Conservation (phyloP, 352 stramenopile species). For the Phytophthora palmivora region DNA sequence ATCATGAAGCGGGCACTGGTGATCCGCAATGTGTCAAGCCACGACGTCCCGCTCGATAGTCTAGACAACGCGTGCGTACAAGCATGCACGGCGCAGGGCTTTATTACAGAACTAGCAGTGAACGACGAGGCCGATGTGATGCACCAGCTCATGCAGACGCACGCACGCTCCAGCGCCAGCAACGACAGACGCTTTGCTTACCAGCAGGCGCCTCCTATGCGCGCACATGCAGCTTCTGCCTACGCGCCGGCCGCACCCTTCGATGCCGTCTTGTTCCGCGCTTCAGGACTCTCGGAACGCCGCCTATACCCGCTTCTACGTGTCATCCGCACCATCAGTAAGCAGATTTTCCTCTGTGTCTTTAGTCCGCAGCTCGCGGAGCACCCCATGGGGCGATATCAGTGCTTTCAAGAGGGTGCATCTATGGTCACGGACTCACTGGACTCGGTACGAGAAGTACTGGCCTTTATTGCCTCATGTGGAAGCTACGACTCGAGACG, state of each 20-base stretch:
- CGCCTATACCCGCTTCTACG: constrained; percentile 65
- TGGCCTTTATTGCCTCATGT: constrained; percentile 72
- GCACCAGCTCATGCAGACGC: constrained; percentile 65
- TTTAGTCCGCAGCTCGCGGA: constrained; percentile 82
- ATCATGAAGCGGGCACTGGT: constrained; percentile 85
- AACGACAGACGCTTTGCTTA: constrained; percentile 23
- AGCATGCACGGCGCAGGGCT: constrained; percentile 69
- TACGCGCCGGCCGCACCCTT: constrained; percentile 43
- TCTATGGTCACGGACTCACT: constrained; percentile 87
- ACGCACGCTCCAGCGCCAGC: constrained; percentile 34
- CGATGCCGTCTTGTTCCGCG: constrained; percentile 72
- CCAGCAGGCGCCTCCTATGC: constrained; percentile 24
- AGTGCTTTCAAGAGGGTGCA: constrained; percentile 79
- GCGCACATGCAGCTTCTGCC: constrained; percentile 7
- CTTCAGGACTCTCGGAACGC: constrained; percentile 55
- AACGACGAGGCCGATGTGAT: constrained; percentile 62
- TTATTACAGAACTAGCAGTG: constrained; percentile 76
- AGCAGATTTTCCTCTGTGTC: constrained; percentile 87
- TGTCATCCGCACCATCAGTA: constrained; percentile 72
- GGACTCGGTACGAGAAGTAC: constrained; percentile 63
- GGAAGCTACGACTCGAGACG: constrained; percentile 16
- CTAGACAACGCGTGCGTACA: constrained; percentile 84
- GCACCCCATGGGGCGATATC: constrained; percentile 72
- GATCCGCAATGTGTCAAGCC: constrained; percentile 78
- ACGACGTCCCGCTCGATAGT: constrained; percentile 75